Percentiles rank a stretch among this genome's conserved stretches.
phyloP scores from a whole-genome alignment of 2,329 filamentous ascomycete genomes.

The Peltaster fructicola region DNA sequence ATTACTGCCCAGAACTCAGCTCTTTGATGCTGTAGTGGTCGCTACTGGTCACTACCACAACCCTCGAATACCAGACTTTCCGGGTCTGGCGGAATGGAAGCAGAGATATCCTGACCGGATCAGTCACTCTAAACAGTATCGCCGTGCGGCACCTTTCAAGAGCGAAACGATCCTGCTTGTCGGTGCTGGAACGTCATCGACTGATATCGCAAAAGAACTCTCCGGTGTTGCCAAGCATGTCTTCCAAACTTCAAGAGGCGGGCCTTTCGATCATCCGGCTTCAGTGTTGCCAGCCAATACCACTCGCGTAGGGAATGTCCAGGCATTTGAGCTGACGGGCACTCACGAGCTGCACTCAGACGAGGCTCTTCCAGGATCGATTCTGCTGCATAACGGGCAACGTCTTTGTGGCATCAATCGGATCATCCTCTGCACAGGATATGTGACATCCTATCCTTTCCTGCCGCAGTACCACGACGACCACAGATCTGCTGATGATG shows the following conservation, averaged over 20 bases:
- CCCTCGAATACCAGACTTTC: slow-evolving; percentile 30
- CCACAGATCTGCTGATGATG: slow-evolving; percentile 26
- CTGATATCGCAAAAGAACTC: slow-evolving; percentile 37
- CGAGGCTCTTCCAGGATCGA: slow-evolving; percentile 29
- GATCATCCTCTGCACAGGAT: slow-evolving; percentile 50
- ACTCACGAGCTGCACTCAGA: not conserved
- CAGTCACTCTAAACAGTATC: slow-evolving; percentile 35
- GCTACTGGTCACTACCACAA: slow-evolving; percentile 39
- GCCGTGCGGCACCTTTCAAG: slow-evolving; percentile 29
- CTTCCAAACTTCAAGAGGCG: slow-evolving; percentile 41
- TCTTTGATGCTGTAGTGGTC: slow-evolving; percentile 35
- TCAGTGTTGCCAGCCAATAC: slow-evolving; percentile 36
- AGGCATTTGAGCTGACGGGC: slow-evolving; percentile 23
- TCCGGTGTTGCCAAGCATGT: slow-evolving; percentile 26
- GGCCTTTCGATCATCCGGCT: slow-evolving; percentile 40
- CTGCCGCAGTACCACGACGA: slow-evolving; percentile 34
- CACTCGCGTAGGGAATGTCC: slow-evolving; percentile 34
- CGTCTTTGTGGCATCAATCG: slow-evolving; percentile 39
- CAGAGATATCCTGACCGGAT: slow-evolving; percentile 26
- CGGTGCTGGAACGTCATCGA: slow-evolving; percentile 37
- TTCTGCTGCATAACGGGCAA: slow-evolving; percentile 36
- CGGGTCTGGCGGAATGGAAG: slow-evolving; percentile 31
- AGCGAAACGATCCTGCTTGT: slow-evolving; percentile 40
- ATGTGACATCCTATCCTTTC: slow-evolving; percentile 50
- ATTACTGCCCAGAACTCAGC: slow-evolving; percentile 8